Conservation (phyloP, 2,329 filamentous ascomycete genomes). For the Westerdykella sp. region DNA sequence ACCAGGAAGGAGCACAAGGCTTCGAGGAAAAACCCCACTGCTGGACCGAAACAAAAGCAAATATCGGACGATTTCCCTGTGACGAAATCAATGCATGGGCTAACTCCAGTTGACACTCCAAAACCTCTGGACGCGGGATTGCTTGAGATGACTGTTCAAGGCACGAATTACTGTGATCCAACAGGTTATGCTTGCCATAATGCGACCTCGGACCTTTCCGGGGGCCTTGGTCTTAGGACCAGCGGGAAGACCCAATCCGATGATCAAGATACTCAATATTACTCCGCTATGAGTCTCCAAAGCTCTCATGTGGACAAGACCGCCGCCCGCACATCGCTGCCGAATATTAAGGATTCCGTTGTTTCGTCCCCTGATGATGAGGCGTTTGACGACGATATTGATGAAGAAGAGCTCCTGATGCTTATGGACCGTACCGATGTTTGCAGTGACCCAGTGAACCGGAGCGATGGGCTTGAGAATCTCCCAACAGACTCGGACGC, state of each 20-base stretch:
- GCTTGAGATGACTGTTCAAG: too few relatives aligned
- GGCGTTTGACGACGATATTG: constrained; percentile 8
- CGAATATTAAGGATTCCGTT: background rate
- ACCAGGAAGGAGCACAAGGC: constrained; percentile 1
- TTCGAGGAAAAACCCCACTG: background rate
- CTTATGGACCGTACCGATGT: constrained; percentile 5
- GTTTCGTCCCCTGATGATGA: background rate
- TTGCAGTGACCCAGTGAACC: background rate
- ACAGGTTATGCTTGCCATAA: too few relatives aligned
- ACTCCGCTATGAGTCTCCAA: too few relatives aligned
- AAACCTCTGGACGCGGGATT: too few relatives aligned
- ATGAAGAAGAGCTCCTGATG: constrained; percentile 20
- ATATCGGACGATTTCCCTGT: constrained; percentile 13
- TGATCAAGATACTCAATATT: too few relatives aligned
- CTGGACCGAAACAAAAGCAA: constrained; percentile 5
- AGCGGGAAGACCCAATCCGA: too few relatives aligned
- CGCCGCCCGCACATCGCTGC: too few relatives aligned
- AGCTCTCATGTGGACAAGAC: too few relatives aligned
- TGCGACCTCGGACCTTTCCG: too few relatives aligned
- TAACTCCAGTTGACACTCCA: too few relatives aligned
- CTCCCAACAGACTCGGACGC: constrained; percentile 2
- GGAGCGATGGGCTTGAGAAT: background rate
- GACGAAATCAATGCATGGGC: constrained; percentile 5
- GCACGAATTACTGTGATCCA: too few relatives aligned
- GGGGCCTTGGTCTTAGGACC: too few relatives aligned